These are phyloP conservation scores for Fraxinus ornus DNA, from an alignment of 305 asterid genomes.

Conservation along the genomic window DNA sequence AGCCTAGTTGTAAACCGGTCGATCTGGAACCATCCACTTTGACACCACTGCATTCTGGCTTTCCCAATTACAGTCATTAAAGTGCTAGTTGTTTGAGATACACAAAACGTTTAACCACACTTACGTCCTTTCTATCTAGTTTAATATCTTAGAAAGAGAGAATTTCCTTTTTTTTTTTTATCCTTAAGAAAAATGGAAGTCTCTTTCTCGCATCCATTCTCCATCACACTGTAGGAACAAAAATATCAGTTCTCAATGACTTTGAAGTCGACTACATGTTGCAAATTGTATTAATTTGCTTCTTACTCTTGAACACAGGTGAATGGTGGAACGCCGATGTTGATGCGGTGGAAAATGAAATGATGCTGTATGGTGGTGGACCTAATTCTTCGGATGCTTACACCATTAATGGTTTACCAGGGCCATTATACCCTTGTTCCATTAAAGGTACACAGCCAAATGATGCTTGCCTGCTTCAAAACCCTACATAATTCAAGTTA, in stretches of 20 bases:
- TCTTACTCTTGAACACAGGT: constrained; percentile 30
- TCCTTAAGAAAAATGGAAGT: not conserved
- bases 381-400: constrained; percentile 70
- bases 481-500: not conserved
- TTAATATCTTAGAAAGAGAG: not conserved
- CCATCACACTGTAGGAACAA: not conserved
- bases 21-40: too few species aligned
- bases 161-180: not conserved
- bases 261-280: not conserved
- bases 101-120: too few species aligned
- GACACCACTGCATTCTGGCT: too few species aligned
- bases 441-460: constrained; percentile 38
- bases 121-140: not conserved
- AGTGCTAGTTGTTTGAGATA: too few species aligned
- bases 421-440: constrained; percentile 67
- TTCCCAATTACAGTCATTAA: too few species aligned
- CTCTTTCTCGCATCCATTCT: not conserved
- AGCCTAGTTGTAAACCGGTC: too few species aligned
- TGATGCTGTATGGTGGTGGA: constrained; percentile 66
- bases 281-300: not conserved
- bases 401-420: constrained; percentile 82
- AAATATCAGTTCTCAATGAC: not conserved
- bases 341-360: constrained; percentile 54
- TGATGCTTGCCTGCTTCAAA: not conserved
- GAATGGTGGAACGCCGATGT: constrained; percentile 80